Conservation (phyloP, 1,139 yeast species). For the Hansenula sp. region DNA sequence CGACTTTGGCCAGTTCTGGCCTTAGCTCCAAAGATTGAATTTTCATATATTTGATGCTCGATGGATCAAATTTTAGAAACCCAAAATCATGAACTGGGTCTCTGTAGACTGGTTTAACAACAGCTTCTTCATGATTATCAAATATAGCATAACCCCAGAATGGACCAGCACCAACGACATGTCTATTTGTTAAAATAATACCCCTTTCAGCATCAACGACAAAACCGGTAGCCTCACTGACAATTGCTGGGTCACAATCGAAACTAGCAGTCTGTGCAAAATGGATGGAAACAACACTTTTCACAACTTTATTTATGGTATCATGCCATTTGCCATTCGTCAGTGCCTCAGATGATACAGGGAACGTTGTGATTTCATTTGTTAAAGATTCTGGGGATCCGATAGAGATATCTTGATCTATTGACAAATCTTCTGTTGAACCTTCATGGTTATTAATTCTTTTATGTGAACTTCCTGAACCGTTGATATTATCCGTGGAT, state of each 20-base stretch:
- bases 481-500: not conserved
- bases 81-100: slow-evolving; percentile 90
- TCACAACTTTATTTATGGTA: slow-evolving; percentile 79
- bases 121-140: slow-evolving; percentile 93
- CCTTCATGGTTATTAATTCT: not conserved
- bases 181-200: slow-evolving; percentile 84
- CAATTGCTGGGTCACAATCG: slow-evolving; percentile 80
- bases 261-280: slow-evolving; percentile 84
- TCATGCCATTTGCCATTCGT: slow-evolving; percentile 57
- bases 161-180: slow-evolving; percentile 94
- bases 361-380: not conserved
- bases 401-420: slow-evolving; percentile 1
- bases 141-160: slow-evolving; percentile 88
- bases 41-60: slow-evolving; percentile 66
- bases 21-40: slow-evolving; percentile 62
- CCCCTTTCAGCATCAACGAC: slow-evolving; percentile 86
- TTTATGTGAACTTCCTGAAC: not conserved
- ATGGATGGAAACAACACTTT: slow-evolving; percentile 85
- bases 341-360: not conserved
- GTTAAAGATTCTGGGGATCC: not conserved
- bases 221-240: slow-evolving; percentile 92
- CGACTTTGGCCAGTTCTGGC: slow-evolving; percentile 84
- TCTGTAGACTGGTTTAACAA: slow-evolving; percentile 75
- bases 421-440: not conserved
- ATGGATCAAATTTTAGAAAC: slow-evolving; percentile 72